Evolutionary conservation across 495 filamentous ascomycete genomes (phyloP).

Genomic region (Aspergillus funiculosus): DNA sequence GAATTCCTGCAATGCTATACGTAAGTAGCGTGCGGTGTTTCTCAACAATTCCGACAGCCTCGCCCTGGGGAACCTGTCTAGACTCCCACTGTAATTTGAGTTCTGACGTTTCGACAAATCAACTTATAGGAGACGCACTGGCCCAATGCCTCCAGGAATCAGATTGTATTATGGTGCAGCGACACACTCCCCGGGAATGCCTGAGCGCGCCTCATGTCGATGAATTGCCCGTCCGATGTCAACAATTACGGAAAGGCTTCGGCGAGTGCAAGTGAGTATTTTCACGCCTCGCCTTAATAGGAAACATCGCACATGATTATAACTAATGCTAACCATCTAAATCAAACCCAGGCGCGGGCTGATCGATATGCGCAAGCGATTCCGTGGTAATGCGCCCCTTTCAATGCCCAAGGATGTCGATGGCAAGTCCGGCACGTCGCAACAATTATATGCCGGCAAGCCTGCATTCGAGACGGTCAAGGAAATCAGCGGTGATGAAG

Average conservation of each 20-base stretch:
- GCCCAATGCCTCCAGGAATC: slow-evolving; percentile 91
- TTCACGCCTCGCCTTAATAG: neutral
- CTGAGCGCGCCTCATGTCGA: slow-evolving; percentile 72
- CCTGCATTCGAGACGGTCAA: slow-evolving; percentile 58
- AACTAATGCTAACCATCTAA: slow-evolving; percentile 9
- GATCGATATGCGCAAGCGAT: slow-evolving; percentile 98
- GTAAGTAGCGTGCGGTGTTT: too few species aligned
- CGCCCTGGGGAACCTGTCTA: too few species aligned
- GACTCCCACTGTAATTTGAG: too few species aligned
- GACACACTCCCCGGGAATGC: slow-evolving; percentile 81
- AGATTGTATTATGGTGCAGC: slow-evolving; percentile 89
- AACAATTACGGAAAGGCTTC: slow-evolving; percentile 87
- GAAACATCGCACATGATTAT: neutral
- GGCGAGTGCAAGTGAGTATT: slow-evolving; percentile 74
- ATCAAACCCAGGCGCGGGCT: slow-evolving; percentile 61
- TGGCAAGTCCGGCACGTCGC: slow-evolving; percentile 35
- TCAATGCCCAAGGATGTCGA: slow-evolving; percentile 57
- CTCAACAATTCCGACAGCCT: too few species aligned
- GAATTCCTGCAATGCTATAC: slow-evolving; percentile 91
- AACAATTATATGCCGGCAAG: slow-evolving; percentile 75
- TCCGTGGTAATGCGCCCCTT: slow-evolving; percentile 90
- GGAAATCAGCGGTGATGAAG: slow-evolving; percentile 42
- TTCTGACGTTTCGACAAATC: slow-evolving; percentile 5
- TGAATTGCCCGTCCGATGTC: slow-evolving; percentile 77
- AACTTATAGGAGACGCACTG: slow-evolving; percentile 68